Conservation (phyloP, 257 asterid genomes). For the Nicotiana undulata region DNA sequence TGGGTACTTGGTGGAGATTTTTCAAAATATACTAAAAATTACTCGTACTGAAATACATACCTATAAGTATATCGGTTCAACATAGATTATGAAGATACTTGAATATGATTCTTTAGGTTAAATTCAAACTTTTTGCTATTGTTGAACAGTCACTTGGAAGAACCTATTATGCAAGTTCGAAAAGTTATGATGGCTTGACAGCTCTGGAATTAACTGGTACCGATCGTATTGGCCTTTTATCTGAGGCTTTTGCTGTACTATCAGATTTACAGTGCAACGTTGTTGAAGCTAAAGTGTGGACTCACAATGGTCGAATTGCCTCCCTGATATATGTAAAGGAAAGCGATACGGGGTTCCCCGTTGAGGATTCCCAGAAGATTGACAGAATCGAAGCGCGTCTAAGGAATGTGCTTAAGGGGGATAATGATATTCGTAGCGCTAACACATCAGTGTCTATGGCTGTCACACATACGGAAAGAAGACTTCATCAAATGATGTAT, state of each 20-base stretch:
- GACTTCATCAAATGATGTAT: conserved; percentile 99
- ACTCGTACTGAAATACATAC: no score
- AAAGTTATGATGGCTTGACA: conserved; percentile 51
- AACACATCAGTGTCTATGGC: conserved; percentile 56
- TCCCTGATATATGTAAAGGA: conserved; percentile 65
- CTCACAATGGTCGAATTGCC: conserved; percentile 88
- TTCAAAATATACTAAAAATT: neutral
- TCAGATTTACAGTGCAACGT: conserved; percentile 58
- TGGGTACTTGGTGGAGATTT: neutral
- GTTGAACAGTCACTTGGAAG: conserved; percentile 63
- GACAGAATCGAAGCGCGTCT: conserved; percentile 47
- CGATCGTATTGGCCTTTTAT: conserved; percentile 79
- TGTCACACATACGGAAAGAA: conserved; percentile 76
- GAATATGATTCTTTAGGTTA: neutral
- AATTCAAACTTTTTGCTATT: neutral
- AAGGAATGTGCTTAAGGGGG: conserved; percentile 80
- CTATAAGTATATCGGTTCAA: neutral
- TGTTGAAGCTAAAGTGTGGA: conserved; percentile 87
- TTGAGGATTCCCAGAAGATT: conserved; percentile 57
- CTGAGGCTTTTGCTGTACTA: conserved; percentile 86
- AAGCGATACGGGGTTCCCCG: conserved; percentile 49
- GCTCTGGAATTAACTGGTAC: conserved; percentile 84
- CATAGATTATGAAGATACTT: neutral
- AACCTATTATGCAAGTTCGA: conserved; percentile 54
- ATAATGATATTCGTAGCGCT: conserved; percentile 67